phyloP scores from a whole-genome alignment of 768 basidiomycete genomes.

The Pleurotus eryngii region DNA sequence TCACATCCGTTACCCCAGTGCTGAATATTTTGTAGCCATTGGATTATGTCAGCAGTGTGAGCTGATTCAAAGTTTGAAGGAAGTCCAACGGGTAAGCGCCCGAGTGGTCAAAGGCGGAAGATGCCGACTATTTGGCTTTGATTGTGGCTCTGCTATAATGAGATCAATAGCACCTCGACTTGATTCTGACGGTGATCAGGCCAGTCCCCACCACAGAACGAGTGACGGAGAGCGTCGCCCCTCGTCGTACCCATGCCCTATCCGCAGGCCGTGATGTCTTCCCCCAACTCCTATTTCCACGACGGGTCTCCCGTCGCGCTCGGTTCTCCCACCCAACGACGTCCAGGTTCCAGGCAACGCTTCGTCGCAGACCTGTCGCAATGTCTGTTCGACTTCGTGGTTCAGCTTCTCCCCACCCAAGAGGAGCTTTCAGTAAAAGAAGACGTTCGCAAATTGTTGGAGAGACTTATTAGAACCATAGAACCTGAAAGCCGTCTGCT shows the following conservation, averaged over 20 bases:
- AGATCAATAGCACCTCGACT: conserved; percentile 3
- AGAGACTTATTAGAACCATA: conserved; percentile 92
- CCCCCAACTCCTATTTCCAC: conserved; percentile 13
- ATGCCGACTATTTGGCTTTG: conserved; percentile 3
- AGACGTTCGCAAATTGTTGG: conserved; percentile 91
- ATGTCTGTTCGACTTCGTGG: conserved; percentile 89
- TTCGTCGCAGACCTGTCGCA: conserved; percentile 83
- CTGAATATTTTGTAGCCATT: no score
- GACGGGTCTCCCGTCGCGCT: conserved; percentile 25
- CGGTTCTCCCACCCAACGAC: conserved; percentile 31
- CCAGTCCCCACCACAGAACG: neutral
- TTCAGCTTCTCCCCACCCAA: conserved; percentile 84
- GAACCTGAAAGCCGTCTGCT: conserved; percentile 87
- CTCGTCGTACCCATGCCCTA: conserved; percentile 31
- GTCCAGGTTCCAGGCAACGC: conserved; percentile 51
- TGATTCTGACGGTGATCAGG: conserved; percentile 7
- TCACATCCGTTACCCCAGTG: no score
- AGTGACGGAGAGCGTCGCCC: neutral
- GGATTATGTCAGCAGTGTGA: no score
- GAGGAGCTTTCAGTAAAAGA: conserved; percentile 95
- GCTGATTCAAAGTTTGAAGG: no score
- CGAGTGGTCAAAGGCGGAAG: neutral
- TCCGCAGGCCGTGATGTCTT: conserved; percentile 31
- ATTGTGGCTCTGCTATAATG: neutral
- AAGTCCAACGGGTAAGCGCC: no score